Conservation (phyloP, 1,139 yeast species). For the Suhomyces atakaporum region DNA sequence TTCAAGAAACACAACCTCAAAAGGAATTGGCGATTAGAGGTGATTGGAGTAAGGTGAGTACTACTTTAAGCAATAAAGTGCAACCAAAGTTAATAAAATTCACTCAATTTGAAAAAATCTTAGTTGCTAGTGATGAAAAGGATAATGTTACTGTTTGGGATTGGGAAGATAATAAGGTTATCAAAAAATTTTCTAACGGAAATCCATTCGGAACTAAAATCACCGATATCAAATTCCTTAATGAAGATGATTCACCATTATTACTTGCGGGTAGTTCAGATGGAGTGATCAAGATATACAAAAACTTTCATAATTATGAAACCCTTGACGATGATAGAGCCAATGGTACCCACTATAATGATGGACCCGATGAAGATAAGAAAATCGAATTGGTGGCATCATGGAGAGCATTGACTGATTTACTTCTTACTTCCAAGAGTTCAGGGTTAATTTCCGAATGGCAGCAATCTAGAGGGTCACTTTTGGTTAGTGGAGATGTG, state of each 20-base stretch:
- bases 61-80: constrained; percentile 66
- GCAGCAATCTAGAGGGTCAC: constrained; percentile 94
- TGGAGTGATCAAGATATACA: constrained; percentile 85
- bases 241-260: constrained; percentile 89
- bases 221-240: constrained; percentile 81
- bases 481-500: constrained; percentile 93
- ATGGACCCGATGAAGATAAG: constrained; percentile 25
- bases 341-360: constrained; percentile 22
- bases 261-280: constrained; percentile 89
- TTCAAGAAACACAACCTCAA: constrained; percentile 87
- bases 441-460: constrained; percentile 89
- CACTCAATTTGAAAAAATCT: constrained; percentile 86
- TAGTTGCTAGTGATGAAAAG: constrained; percentile 81
- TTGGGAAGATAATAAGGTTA: constrained; percentile 62
- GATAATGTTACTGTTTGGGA: constrained; percentile 88
- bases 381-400: constrained; percentile 70
- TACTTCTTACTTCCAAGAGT: constrained; percentile 75
- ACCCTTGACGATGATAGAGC: constrained; percentile 21
- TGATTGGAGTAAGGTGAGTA: constrained; percentile 74
- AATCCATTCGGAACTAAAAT: constrained; percentile 87
- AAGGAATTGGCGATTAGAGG: constrained; percentile 83
- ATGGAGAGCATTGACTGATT: constrained; percentile 92
- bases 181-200: constrained; percentile 76
- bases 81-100: constrained; percentile 80
- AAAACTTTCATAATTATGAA: constrained; percentile 63